phyloP scores from a whole-genome alignment of 2,329 filamentous ascomycete species.

The Talaromyces sp. region DNA sequence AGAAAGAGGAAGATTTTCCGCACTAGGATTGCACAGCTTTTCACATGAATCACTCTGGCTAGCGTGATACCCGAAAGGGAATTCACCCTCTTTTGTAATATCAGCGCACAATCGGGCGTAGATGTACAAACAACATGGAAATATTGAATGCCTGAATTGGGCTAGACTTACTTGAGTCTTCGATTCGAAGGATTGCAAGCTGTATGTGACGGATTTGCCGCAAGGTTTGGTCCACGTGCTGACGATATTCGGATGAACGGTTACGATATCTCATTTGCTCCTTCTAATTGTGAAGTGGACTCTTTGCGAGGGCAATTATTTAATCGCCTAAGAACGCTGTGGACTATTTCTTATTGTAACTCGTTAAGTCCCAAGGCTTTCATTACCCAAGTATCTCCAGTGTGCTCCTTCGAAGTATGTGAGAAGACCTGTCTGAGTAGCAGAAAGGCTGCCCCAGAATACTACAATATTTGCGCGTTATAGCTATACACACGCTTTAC shows the following conservation, averaged over 20 bases:
- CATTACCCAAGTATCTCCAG: not conserved
- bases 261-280: not conserved
- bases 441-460: not conserved
- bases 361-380: not conserved
- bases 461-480: not conserved
- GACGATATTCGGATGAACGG: not conserved
- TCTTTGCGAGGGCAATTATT: too few species aligned
- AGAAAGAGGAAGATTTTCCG: not conserved
- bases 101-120: not conserved
- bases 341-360: not conserved
- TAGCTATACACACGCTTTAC: not conserved
- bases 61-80: conserved; percentile 12
- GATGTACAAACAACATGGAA: not conserved
- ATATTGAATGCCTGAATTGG: not conserved
- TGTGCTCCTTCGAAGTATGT: too few species aligned
- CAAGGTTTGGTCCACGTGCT: too few species aligned
- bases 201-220: not conserved
- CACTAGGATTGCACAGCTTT: not conserved
- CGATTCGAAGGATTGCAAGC: not conserved
- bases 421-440: not conserved
- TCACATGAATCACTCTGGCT: not conserved
- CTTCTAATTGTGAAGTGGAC: not conserved
- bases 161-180: not conserved
- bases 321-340: not conserved
- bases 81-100: not conserved